A percentile compares a stretch with the other conserved stretches of the same genome.
phyloP scores from a whole-genome alignment of 148 eudicot species.

The Nyssa sinensis region DNA sequence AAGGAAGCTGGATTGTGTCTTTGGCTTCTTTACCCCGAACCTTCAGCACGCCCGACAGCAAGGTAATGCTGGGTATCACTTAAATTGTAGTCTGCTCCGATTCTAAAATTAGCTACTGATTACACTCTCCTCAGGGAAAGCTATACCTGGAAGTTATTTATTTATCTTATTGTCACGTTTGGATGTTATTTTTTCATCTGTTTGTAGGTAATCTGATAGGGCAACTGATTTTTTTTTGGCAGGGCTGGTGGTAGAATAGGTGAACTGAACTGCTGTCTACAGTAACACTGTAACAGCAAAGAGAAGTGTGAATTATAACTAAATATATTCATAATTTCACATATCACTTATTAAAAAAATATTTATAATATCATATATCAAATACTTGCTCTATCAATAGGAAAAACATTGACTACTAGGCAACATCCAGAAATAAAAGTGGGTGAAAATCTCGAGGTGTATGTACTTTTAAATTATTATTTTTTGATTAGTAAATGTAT shows the following conservation, averaged over 20 bases:
- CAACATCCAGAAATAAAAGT: neutral
- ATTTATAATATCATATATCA: no score
- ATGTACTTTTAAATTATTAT: no score
- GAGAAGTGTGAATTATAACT: neutral
- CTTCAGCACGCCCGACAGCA: conserved; percentile 75
- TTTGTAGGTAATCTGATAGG: no score
- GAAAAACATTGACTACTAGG: neutral
- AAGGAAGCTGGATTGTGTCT: conserved; percentile 96
- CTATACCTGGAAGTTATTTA: neutral
- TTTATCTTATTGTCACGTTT: no score
- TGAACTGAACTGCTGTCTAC: neutral
- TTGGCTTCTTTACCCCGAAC: conserved; percentile 92
- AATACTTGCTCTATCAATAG: neutral
- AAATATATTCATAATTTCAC: no score
- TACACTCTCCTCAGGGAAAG: neutral
- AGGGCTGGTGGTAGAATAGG: neutral
- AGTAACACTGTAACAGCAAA: neutral
- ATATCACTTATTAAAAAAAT: no score
- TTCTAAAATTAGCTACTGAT: no score
- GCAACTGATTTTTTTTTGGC: neutral
- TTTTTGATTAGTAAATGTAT: no score
- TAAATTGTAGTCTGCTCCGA: neutral
- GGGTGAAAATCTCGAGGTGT: neutral
- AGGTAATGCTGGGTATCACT: conserved; percentile 47
- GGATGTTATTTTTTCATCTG: neutral